Percentiles rank a stretch among this genome's conserved stretches.
These are phyloP conservation scores for Plasmodium falciparum DNA, from an alignment of 169 alveolate species.

Conservation along the genomic window DNA sequence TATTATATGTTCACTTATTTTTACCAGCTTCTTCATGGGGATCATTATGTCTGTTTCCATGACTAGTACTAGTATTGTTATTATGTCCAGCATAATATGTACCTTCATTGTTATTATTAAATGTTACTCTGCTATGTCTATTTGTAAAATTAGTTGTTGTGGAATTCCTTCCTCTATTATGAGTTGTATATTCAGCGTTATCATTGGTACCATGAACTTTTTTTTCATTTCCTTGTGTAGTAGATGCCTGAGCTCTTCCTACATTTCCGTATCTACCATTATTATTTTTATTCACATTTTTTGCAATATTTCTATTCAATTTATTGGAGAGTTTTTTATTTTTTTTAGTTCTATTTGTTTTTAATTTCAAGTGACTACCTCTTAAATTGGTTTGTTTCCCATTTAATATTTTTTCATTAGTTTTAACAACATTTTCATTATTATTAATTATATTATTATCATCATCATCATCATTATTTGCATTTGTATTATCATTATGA, in stretches of 20 bases:
- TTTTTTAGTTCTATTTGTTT: slow-evolving; percentile 19
- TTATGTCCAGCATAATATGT: slow-evolving; percentile 11
- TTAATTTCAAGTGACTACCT: slow-evolving; percentile 4
- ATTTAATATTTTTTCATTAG: slow-evolving; percentile 8
- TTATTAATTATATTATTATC: background rate
- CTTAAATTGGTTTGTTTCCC: background rate
- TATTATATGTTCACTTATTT: background rate
- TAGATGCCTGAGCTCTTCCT: background rate
- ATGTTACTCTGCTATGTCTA: slow-evolving; percentile 1
- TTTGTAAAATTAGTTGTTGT: slow-evolving; percentile 4
- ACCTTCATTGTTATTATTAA: slow-evolving; percentile 13
- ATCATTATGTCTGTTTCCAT: slow-evolving; percentile 9
- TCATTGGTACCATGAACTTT: background rate
- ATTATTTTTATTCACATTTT: slow-evolving; percentile 30
- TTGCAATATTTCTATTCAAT: slow-evolving; percentile 4
- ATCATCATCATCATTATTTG: background rate
- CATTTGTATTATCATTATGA: background rate
- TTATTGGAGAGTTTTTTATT: slow-evolving; percentile 14
- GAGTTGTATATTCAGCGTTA: slow-evolving; percentile 5
- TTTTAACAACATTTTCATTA: slow-evolving; percentile 10
- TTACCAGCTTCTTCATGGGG: slow-evolving; percentile 21
- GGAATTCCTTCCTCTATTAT: slow-evolving; percentile 4
- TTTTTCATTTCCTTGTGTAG: slow-evolving; percentile 22
- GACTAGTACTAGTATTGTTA: background rate
- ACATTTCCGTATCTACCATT: slow-evolving; percentile 13